Base-by-base conservation (phyloP, 2,329 filamentous ascomycete genomes). In the Metarhizium album region DNA sequence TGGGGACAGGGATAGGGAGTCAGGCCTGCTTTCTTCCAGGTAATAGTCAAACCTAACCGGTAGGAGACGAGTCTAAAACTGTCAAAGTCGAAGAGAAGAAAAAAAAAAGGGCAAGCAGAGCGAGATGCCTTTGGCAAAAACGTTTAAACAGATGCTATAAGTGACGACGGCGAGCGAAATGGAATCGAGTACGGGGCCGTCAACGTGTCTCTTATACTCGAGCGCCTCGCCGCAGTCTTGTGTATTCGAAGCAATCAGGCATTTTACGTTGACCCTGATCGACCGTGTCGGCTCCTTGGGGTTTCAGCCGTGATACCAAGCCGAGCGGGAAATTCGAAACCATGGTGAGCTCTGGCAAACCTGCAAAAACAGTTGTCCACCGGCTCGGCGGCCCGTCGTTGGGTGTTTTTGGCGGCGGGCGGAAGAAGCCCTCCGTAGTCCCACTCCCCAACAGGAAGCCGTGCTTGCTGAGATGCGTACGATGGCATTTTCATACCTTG, bases 191-290 rank as follows among this genome's bases (percentile, higher is more conserved):
- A 27, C 20, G 45, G 48, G 48, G 23, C 29, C 38, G 42, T 53
- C 45, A 9, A 9, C 22, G 35, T 47, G 2, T 22, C 38, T n/a
- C 49, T 51, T 54, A 54, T 54, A 54, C 52, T 45, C 20, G 48
- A 24, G 46, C 16, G 11, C 35, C 7, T 20, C n/a, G 14, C 20
- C n/a, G 6, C n/a, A n/a, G 16, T 40, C 18, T 13, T 20, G 16
- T 38, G 11, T 38, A 4, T 14, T 14, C 11, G 11, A n/a, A n/a
- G 7, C 7, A 14, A 38, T n/a, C 35, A n/a, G 35, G 11, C n/a
- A n/a, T 40, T 20, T 7, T 5, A 18, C 37, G 5, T 40, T 6
- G 29, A 31, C 11, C 29, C 29, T 31, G 11, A 31, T 11, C 29
- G n/a, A n/a, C n/a, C n/a, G n/a, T 31, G 11, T 5, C 37, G 37